These are phyloP conservation scores for Aphanomyces stellatus DNA, from an alignment of 352 stramenopile genomes.

Conservation along the genomic window DNA sequence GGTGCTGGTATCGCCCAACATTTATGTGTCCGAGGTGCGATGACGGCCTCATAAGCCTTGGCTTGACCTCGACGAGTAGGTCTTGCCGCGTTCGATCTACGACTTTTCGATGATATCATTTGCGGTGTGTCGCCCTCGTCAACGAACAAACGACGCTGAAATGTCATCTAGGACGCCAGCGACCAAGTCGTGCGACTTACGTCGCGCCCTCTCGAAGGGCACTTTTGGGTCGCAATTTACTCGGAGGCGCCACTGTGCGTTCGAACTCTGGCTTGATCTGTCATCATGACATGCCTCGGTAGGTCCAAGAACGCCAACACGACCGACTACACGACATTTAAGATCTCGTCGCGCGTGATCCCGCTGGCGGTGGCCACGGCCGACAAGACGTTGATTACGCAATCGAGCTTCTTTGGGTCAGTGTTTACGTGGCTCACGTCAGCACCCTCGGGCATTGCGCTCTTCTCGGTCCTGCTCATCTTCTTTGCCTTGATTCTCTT, in stretches of 20 bases:
- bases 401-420: slow-evolving; percentile 37
- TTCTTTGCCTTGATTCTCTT: slow-evolving; percentile 33
- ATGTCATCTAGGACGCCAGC: not conserved
- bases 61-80: not conserved
- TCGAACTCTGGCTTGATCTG: no score
- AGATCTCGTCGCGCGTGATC: slow-evolving; percentile 34
- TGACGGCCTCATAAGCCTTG: not conserved
- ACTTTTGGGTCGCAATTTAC: slow-evolving; percentile 72
- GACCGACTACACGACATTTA: slow-evolving; percentile 29
- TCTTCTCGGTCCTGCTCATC: slow-evolving; percentile 38
- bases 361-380: not conserved
- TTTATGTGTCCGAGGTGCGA: slow-evolving; percentile 65
- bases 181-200: slow-evolving; percentile 40
- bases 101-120: slow-evolving; percentile 63
- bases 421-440: slow-evolving; percentile 45
- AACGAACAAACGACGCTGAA: not conserved
- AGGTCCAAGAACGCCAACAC: slow-evolving; percentile 2
- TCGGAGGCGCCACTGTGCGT: slow-evolving; percentile 36
- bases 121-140: slow-evolving; percentile 11
- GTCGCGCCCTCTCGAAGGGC: slow-evolving; percentile 43
- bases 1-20: slow-evolving; percentile 29
- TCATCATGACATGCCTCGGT: not conserved
- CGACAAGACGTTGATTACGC: slow-evolving; percentile 29
- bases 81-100: slow-evolving; percentile 52
- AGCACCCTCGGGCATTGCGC: slow-evolving; percentile 33